Evolutionary conservation across 495 filamentous ascomycete species (phyloP), one percentile per base, ranked within the genome.

Genomic region (Lichenothelia convexa): DNA sequence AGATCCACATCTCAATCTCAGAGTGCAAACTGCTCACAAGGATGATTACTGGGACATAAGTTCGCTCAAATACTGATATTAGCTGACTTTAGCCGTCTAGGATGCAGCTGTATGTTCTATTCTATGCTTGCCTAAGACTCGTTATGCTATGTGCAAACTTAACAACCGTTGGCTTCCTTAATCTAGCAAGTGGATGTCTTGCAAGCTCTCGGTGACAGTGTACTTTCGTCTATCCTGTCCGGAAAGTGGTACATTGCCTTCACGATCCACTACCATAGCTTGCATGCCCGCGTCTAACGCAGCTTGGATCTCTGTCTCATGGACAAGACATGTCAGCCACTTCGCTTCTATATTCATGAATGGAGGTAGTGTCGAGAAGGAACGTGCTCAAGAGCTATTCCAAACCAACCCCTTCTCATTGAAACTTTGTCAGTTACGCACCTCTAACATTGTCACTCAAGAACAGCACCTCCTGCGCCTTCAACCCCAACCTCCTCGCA

Each of bases 391-490:
- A n/a, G n/a, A n/a, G n/a, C n/a, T n/a, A n/a, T n/a, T n/a, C n/a
- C n/a, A n/a, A n/a, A n/a, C n/a, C n/a, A n/a, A n/a, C n/a, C n/a
- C n/a, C n/a, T n/a, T n/a, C n/a, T n/a, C n/a, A n/a, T n/a, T n/a
- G n/a, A n/a, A n/a, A 36, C 16, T 39, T 13, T 31, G 26, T 6
- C 19, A 4, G 15, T 20, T n/a, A 18, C 41, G 22, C 42, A 56
- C 53, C 53, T 46, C 66, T 72, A 20, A 71, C 60, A 45, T 75
- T 79, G 54, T 83, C 78, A 38, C 73, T 80, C 27, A 81, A 51
- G 48, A 83, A 83, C 18, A 78, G 54, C 60, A 73, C 74, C 40
- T 65, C 54, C 26, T 34, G 42, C 4, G 52, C 30, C 17, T 42
- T 42, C 13, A 55, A 40, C 18, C 58, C 54, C n/a, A 64, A 44